These are phyloP conservation scores for Gossypium davidsonii DNA, from an alignment of 441 rosid genomes.

Conservation along the genomic window DNA sequence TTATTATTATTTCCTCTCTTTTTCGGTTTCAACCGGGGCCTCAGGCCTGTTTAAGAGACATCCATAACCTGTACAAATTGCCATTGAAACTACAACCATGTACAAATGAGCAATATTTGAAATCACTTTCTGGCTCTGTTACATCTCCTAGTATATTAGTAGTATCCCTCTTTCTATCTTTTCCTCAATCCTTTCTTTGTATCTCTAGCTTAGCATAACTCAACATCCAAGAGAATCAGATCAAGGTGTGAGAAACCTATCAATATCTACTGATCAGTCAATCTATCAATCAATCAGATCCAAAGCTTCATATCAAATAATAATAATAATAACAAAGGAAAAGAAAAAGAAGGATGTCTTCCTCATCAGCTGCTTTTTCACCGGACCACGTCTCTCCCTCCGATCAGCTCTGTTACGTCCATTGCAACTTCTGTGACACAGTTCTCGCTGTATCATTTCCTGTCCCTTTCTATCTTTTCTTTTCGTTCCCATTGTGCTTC, in stretches of 20 bases:
- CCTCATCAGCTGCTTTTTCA: conserved; percentile 68
- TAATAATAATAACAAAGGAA: too few relatives aligned
- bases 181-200: conserved; percentile 27
- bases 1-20: background rate
- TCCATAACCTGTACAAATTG: background rate
- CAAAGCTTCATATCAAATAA: conserved; percentile 7
- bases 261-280: conserved; percentile 54
- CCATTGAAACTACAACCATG: background rate
- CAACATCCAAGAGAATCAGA: conserved; percentile 58
- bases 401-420: conserved; percentile 97
- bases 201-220: conserved; percentile 28
- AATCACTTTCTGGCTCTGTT: conserved; percentile 13
- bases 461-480: background rate
- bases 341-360: conserved; percentile 8
- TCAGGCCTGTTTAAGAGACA: background rate
- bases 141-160: conserved; percentile 17
- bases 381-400: conserved; percentile 90
- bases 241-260: conserved; percentile 35
- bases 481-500: conserved; percentile 3
- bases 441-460: conserved; percentile 63
- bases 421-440: conserved; percentile 83
- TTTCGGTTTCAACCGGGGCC: background rate
- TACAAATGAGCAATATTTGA: background rate
- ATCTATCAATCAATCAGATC: conserved; percentile 63
- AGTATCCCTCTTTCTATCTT: background rate